Base-by-base conservation (phyloP, 192 early-diverging fungal species). In the Coemansia sp. region DNA sequence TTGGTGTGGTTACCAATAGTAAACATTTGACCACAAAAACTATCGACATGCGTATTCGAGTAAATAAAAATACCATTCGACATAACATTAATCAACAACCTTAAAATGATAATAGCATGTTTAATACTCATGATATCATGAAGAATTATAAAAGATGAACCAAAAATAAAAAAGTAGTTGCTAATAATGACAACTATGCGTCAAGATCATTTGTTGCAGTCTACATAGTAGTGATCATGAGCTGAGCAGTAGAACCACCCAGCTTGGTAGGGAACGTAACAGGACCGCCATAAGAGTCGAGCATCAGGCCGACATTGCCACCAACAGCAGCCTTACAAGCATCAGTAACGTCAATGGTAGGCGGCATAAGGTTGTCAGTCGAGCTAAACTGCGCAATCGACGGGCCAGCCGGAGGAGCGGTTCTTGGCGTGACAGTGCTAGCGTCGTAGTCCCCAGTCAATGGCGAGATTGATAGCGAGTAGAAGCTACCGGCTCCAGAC, bases 201-300 rank as follows among this genome's bases (percentile, higher is more conserved):
- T 8, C n/a, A 6, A 10, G 23, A 47, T 7, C 14, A 42, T 16
- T 30, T 21, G 33, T 1, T n/a, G 13, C 16, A 14, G 40, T 37
- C 16, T 70, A 69, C 47, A 58, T 60, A 1, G 68, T 75, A 1
- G 38, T 68, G 17, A 75, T 55, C 59, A 70, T 50, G 62, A 75
- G 63, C 10, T 66, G 63, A 3, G 74, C 68, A 9, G 53, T 63
- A 17, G 74, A 75, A 7, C 74, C 74, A n/a, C 74, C 74, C 3
- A 63, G 39, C 63, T 49, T 70, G 17, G 74, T 70, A 23, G 67
- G 67, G 68, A 75, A 66, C 0, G 63, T 53, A n/a, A 68, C 67
- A 1, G 74, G 74, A 1, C 38, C 26, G 28, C 58, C 63, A 38
- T 42, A 50, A 38, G 74, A 64, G 49, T 63, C 68, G 8, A 75